Conservation (phyloP, 352 stramenopile genomes). For the Pythium coloratum region DNA sequence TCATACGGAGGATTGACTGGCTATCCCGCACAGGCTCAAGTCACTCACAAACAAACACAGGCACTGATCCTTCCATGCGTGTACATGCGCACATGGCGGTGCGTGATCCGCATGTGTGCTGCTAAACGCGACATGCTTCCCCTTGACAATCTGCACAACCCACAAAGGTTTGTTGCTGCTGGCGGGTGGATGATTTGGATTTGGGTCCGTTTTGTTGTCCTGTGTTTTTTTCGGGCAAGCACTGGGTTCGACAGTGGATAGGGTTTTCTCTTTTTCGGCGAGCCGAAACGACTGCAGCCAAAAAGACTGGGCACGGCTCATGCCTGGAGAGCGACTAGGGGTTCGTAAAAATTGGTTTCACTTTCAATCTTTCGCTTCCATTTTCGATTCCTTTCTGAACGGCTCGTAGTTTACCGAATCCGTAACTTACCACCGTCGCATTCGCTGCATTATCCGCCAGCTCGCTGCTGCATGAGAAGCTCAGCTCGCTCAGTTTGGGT, state of each 20-base stretch:
- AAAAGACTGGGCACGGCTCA: slow-evolving; percentile 6
- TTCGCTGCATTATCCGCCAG: background rate
- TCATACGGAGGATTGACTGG: background rate
- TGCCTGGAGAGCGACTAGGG: slow-evolving; percentile 8
- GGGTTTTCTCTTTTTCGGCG: background rate
- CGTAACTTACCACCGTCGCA: slow-evolving; percentile 16
- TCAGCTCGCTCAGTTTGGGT: slow-evolving; percentile 13
- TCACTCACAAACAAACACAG: too few species aligned
- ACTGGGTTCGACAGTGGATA: background rate
- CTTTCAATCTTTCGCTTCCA: slow-evolving; percentile 23
- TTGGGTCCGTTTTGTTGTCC: background rate
- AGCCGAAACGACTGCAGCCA: slow-evolving; percentile 6
- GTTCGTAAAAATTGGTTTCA: slow-evolving; percentile 20
- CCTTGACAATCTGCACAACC: background rate
- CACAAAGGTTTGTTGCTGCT: too few species aligned
- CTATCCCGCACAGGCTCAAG: background rate
- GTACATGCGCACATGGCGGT: background rate
- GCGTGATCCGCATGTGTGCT: background rate
- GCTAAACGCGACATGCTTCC: background rate
- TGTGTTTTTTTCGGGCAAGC: background rate
- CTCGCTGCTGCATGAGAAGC: slow-evolving; percentile 1
- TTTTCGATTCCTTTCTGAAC: background rate
- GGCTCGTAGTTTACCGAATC: slow-evolving; percentile 11
- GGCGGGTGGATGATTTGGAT: background rate
- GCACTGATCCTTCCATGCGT: background rate